Evolutionary conservation across 2,329 filamentous ascomycete species (phyloP), one percentile per base, ranked within the genome.

Genomic region (Pestalotiopsis sp.): DNA sequence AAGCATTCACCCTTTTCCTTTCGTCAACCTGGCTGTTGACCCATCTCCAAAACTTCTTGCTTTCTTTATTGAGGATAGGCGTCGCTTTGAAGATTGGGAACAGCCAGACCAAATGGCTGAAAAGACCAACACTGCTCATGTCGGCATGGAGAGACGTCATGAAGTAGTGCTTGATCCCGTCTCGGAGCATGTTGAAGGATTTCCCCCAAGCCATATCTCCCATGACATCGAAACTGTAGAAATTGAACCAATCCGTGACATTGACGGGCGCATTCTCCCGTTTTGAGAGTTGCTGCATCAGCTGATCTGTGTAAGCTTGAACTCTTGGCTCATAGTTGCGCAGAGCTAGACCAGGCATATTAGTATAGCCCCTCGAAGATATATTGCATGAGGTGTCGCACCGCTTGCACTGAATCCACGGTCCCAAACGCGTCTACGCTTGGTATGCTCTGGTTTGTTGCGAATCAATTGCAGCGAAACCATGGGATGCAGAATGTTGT

Each of bases 181-280:
- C 66, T 11, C 59, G 72, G 66, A 80, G 75, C 73, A 78, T 77
- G 20, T 71, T 64, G 64, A 80, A 79, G 49, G 74, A 72, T 36
- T 78, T 72, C 36, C 75, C 77, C 49, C 77, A 79, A 9, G 76
- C 77, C 38, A 79, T 71, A 61, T 80, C 77, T 49, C 77, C 77
- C 77, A 79, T 79, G 45, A 75, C 74, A 65, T 79, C 77, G 57
- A 77, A 79, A 31, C 74, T 73, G 66, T 74, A 78, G 63, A 75
- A 76, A 65, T 76, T 78, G 67, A 74, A 76, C 76, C 75, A 78
- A 2, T 69, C 65, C n/a, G 74, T 73, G 5, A 70, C 70, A 69
- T 79, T 66, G 38, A 76, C 17, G 2, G 71, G 12, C 49, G 45
- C 0, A 52, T 71, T 74, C 20, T 65, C 38, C n/a, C 65, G 56